A percentile compares a stretch with the other conserved stretches of the same genome.
These are phyloP conservation scores for Talaromyces sp. DNA, from an alignment of 2,329 filamentous ascomycete genomes.

Conservation along the genomic window DNA sequence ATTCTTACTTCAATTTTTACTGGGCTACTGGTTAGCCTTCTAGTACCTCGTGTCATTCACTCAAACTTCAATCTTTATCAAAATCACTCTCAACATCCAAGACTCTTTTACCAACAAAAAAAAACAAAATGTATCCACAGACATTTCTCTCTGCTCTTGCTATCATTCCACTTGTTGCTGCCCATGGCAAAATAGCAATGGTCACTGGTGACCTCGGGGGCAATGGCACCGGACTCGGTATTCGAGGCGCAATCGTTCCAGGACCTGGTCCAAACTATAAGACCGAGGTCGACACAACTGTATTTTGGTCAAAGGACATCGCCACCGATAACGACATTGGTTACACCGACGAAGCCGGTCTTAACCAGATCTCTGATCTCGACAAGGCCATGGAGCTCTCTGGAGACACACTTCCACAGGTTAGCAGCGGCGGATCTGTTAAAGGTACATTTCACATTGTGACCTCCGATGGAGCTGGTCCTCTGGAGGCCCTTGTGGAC, in stretches of 20 bases:
- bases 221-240: conserved; percentile 8
- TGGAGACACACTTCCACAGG: conserved; percentile 4
- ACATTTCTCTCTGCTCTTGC: not conserved
- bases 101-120: not conserved
- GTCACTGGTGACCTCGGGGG: conserved; percentile 8
- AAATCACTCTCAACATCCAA: not conserved
- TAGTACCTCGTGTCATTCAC: not conserved
- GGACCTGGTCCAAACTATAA: conserved; percentile 2
- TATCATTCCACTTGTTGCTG: conserved; percentile 1
- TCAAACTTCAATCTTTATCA: not conserved
- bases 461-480: conserved; percentile 6
- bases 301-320: conserved; percentile 8
- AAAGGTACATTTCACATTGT: conserved; percentile 7
- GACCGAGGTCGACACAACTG: conserved; percentile 9
- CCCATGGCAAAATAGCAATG: conserved; percentile 8
- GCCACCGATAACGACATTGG: conserved; percentile 4
- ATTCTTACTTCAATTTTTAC: not conserved
- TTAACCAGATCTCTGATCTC: conserved; percentile 5
- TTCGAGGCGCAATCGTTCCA: conserved; percentile 4
- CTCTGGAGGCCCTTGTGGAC: conserved; percentile 5
- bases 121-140: conserved; percentile 1
- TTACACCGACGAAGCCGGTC: conserved; percentile 2
- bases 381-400: not conserved
- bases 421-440: conserved; percentile 8
- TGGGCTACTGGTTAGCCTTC: not conserved